Evolutionary conservation across 2,329 filamentous ascomycete species (phyloP), one percentile per base, ranked within the genome.

Genomic region (Diaporthe sp.): DNA sequence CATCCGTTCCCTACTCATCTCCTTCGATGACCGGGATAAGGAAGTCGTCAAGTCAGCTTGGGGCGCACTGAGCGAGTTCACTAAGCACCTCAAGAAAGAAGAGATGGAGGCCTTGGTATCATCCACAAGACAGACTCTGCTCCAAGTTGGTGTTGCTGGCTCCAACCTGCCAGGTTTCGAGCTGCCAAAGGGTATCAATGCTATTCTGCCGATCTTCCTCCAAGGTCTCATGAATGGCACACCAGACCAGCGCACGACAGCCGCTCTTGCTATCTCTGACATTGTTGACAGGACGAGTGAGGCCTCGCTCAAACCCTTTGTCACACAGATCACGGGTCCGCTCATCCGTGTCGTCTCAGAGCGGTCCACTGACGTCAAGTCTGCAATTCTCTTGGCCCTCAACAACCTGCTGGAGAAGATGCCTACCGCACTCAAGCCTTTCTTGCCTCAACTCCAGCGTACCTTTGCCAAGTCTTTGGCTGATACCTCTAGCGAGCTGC

Each of bases 321-420:
- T 99, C 76, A 98, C 96, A 42, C 96, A 98, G 82, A 98, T 99
- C 80, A 98, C 97, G 7, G 97, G 97, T 82, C 97, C 97, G 31
- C 91, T 99, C 72, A 99, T 99, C 84, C 94, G 97, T 90, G 96
- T 98, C 31, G 96, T 99, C 25, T 98, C 97, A 7, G 97, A 99
- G 84, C 92, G 96, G 77, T 98, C 97, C 3, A 95, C 95, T 3
- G 97, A 99, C 71, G 95, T 99, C 84, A 98, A 98, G 86, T 94
- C 95, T 76, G 97, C 97, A 57, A 98, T 99, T 83, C 88, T 99
- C 77, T 90, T 97, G 72, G 98, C 97, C 0, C 91, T 99, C 79
- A 98, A 98, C 87, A 98, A 97, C 80, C 87, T 99, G 42, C 88
- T 99, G 51, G 95, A 98, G 85, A 99, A 98, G 90, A 98, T 99